Evolutionary conservation across 2,329 filamentous ascomycete genomes (phyloP), one percentile per base, ranked within the genome.

Genomic region (Botryotinia calthae): DNA sequence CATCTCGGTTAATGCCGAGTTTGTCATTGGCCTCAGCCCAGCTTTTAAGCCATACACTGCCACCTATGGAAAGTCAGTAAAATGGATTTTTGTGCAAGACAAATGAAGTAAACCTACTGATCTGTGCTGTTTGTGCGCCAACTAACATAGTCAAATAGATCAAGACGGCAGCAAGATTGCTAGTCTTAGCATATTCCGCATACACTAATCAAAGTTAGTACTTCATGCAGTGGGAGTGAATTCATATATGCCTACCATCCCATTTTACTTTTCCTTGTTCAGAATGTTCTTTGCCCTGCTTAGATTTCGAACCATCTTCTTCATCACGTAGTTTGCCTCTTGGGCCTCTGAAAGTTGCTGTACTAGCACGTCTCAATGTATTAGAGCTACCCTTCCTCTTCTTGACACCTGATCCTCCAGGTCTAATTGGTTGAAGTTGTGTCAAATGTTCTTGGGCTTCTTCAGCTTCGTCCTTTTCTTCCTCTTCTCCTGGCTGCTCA

Each of bases 201-300:
- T 99, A 99, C 42, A 99, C 95, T 79, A 74, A 48, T 75, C 40
- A 9, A 58, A 28, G 31, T 70, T 51, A 70, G 48, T 64, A 51
- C 22, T 3, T 16, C 7, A 46, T 48, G 31, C 7, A 20, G 16
- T 51, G n/a, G 2, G 64, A 25, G 54, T 56, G 69, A 59, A 54
- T 69, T 58, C 31, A 65, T 71, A 22, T 31, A 25, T 67, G 77
- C 82, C 63, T 80, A 85, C 84, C 83, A 76, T 90, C 88, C 95
- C 96, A 98, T 82, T 98, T 98, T 78, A 99, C 96, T 82, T 98
- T 98, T 79, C 96, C 96, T 83, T 99, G 94, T 82, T 99, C 94
- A 2, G 89, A 88, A 77, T 92, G 91, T 82, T 99, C 96, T 83
- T 97, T 97, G 72, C 86, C 87, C 82, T 98, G 95, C 80, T 91